phyloP scores from a whole-genome alignment of 2,329 filamentous ascomycete genomes.

The Aspergillaceae sp. region DNA sequence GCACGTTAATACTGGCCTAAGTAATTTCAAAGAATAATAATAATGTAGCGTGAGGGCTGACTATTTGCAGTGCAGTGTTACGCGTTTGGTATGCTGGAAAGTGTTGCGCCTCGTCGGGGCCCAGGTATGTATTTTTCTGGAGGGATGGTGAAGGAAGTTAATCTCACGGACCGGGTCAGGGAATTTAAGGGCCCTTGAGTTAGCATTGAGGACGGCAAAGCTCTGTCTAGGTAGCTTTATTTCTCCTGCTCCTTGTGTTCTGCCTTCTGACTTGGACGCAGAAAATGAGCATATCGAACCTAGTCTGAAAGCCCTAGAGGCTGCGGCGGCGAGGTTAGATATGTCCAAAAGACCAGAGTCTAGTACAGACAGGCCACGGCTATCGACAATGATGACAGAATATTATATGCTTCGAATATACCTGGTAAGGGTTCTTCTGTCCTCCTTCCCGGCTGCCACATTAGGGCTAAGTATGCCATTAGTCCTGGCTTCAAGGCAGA shows the following conservation, averaged over 20 bases:
- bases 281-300: slow-evolving; percentile 49
- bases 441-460: too few species aligned
- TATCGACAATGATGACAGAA: slow-evolving; percentile 36
- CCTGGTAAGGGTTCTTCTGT: slow-evolving; percentile 45
- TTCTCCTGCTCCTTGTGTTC: slow-evolving; percentile 3
- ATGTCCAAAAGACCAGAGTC: slow-evolving; percentile 3
- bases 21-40: not conserved
- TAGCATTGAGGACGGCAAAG: slow-evolving; percentile 58
- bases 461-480: not conserved
- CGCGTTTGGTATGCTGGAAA: slow-evolving; percentile 60
- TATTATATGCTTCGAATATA: slow-evolving; percentile 59
- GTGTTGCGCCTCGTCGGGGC: slow-evolving; percentile 29
- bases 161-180: slow-evolving; percentile 18
- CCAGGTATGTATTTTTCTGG: slow-evolving; percentile 5
- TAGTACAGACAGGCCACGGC: slow-evolving; percentile 4
- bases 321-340: slow-evolving; percentile 51
- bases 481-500: slow-evolving; percentile 68
- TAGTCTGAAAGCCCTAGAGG: slow-evolving; percentile 55
- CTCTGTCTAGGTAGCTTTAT: slow-evolving; percentile 50
- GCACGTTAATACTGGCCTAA: slow-evolving; percentile 5
- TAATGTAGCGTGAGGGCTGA: not conserved
- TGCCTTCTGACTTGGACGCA: slow-evolving; percentile 18
- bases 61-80: slow-evolving; percentile 42
- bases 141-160: not conserved
- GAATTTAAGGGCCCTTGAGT: slow-evolving; percentile 52